These are phyloP conservation scores for Fusarium fujikuroi DNA, from an alignment of 2,329 filamentous ascomycete genomes.

Conservation along the genomic window DNA sequence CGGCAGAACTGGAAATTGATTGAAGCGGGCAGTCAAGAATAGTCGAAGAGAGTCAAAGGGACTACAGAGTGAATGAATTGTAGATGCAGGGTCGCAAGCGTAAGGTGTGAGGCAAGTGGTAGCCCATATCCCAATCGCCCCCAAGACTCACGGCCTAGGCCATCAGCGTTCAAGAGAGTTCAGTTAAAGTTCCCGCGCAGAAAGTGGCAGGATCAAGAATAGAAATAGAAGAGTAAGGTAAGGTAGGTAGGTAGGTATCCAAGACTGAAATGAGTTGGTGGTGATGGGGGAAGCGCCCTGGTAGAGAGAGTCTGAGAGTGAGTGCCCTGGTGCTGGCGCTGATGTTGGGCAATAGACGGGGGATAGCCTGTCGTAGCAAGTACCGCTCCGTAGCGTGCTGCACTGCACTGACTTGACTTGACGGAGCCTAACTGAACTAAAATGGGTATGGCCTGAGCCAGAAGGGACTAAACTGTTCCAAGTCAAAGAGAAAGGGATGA, in stretches of 20 bases:
- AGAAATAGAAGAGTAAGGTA: slow-evolving; percentile 19
- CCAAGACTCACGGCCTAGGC: slow-evolving; percentile 48
- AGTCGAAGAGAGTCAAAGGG: slow-evolving; percentile 34
- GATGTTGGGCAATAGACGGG: slow-evolving; percentile 2
- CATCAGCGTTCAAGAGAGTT: slow-evolving; percentile 45
- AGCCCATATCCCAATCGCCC: slow-evolving; percentile 55
- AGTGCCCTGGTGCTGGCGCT: not conserved
- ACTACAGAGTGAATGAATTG: slow-evolving; percentile 36
- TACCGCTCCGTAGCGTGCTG: slow-evolving; percentile 14
- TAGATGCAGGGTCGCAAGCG: slow-evolving; percentile 45
- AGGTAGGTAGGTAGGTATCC: not conserved
- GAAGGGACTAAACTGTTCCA: slow-evolving; percentile 21
- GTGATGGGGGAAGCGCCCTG: slow-evolving; percentile 29
- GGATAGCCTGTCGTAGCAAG: slow-evolving; percentile 21
- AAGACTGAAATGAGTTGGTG: slow-evolving; percentile 37
- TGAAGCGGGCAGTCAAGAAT: slow-evolving; percentile 34
- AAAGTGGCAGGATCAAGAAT: slow-evolving; percentile 26
- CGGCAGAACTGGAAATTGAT: slow-evolving; percentile 26
- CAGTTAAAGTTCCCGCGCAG: slow-evolving; percentile 12
- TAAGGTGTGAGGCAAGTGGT: slow-evolving; percentile 48
- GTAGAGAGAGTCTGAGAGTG: slow-evolving; percentile 1
- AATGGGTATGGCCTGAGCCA: not conserved
- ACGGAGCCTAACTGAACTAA: not conserved
- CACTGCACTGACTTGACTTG: not conserved
- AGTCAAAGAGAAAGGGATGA: slow-evolving; percentile 35